Conservation (phyloP, 495 filamentous ascomycete species). For the Penicillium psychrofluorescens region DNA sequence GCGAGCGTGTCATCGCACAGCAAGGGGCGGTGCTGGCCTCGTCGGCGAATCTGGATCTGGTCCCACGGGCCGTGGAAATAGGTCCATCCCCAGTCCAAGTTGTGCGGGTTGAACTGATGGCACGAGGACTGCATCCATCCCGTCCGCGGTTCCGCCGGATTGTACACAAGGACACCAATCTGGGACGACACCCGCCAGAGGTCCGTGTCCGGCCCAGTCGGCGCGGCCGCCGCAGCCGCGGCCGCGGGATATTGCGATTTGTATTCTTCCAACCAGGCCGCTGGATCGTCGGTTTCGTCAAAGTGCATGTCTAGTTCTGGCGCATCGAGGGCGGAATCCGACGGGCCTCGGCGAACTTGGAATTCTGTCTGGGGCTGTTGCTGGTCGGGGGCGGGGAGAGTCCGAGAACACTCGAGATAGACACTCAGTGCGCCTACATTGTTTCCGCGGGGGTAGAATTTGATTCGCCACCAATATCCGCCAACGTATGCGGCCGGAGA, state of each 20-base stretch:
- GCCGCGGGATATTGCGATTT: constrained; percentile 22
- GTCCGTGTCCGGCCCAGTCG: not conserved
- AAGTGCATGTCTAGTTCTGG: constrained; percentile 26
- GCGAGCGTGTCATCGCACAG: constrained; percentile 57
- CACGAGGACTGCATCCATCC: constrained; percentile 48
- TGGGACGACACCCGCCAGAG: constrained; percentile 52
- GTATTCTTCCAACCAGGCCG: constrained; percentile 27
- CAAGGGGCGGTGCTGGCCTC: constrained; percentile 53
- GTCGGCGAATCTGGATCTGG: constrained; percentile 50
- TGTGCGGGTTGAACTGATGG: constrained; percentile 53
- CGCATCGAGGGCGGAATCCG: constrained; percentile 21
- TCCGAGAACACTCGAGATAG: constrained; percentile 55
- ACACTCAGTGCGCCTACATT: constrained; percentile 54
- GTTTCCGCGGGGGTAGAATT: constrained; percentile 62
- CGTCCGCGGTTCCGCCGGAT: constrained; percentile 57
- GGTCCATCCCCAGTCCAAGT: constrained; percentile 62
- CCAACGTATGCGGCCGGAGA: constrained; percentile 52
- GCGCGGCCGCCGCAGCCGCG: constrained; percentile 5
- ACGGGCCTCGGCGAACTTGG: constrained; percentile 24
- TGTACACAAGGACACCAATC: constrained; percentile 57
- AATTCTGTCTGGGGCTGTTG: constrained; percentile 33
- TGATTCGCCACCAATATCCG: constrained; percentile 62
- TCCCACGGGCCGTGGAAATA: constrained; percentile 57
- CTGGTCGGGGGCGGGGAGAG: constrained; percentile 31
- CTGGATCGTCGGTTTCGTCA: constrained; percentile 16